phyloP scores from a whole-genome alignment of 768 basidiomycete genomes.

The Rhizopogon vesiculosus region DNA sequence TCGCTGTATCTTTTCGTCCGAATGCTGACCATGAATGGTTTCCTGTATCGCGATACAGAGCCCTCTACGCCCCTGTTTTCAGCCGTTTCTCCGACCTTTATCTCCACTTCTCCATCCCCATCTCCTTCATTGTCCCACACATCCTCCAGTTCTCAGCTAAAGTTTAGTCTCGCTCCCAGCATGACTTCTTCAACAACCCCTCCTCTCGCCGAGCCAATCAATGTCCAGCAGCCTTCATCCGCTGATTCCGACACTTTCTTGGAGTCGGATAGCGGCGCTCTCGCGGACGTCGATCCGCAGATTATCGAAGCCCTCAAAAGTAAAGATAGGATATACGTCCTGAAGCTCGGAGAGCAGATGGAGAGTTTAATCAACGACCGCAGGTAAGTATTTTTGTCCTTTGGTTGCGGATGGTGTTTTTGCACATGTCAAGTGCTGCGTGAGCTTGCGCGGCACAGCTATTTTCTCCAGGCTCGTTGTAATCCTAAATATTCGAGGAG shows the following conservation, averaged over 20 bases:
- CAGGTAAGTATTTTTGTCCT: conserved; percentile 42
- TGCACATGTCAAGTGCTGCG: background rate
- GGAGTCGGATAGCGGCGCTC: conserved; percentile 20
- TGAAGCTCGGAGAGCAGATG: conserved; percentile 86
- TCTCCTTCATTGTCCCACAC: conserved; percentile 9
- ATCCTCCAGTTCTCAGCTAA: conserved; percentile 8
- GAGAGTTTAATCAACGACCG: conserved; percentile 74
- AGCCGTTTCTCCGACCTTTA: conserved; percentile 6
- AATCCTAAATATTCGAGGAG: conserved; percentile 1
- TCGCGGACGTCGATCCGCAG: conserved; percentile 63
- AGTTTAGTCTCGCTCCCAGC: conserved; percentile 7
- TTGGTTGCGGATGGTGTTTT: conserved; percentile 6
- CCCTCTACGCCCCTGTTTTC: conserved; percentile 5
- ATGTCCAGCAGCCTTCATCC: conserved; percentile 12
- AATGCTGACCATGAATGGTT: conserved; percentile 8
- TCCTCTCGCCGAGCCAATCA: conserved; percentile 11
- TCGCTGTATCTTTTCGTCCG: background rate
- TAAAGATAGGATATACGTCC: conserved; percentile 84
- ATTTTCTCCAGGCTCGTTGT: background rate
- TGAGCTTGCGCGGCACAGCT: conserved; percentile 1
- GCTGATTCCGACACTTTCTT: conserved; percentile 24
- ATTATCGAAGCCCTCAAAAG: conserved; percentile 82
- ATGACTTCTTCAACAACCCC: conserved; percentile 2
- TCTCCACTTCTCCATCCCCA: conserved; percentile 11
- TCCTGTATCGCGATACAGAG: conserved; percentile 3